Conservation (phyloP, 257 asterid species). For the Gentiana dahurica region DNA sequence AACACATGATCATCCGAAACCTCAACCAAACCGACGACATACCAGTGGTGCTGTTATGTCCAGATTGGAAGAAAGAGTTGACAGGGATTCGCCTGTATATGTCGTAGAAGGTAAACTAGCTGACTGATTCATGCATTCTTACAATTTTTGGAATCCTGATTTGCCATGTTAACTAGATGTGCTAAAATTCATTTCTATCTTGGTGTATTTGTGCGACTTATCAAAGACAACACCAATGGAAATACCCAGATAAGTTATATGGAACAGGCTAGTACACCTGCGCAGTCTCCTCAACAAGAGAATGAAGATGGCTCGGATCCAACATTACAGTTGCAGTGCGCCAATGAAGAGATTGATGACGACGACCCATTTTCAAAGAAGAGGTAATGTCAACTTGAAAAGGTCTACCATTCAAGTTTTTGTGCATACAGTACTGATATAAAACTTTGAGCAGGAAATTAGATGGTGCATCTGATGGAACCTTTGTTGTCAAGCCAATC, state of each 20-base stretch:
- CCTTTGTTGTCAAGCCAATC: slow-evolving; percentile 70
- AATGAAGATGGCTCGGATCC: slow-evolving; percentile 51
- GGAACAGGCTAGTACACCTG: slow-evolving; percentile 54
- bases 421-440: slow-evolving; percentile 6
- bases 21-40: slow-evolving; percentile 70
- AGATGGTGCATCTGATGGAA: slow-evolving; percentile 57
- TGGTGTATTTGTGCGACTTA: slow-evolving; percentile 23
- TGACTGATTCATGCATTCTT: background rate
- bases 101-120: slow-evolving; percentile 55
- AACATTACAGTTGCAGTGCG: slow-evolving; percentile 39
- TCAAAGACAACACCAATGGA: slow-evolving; percentile 33
- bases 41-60: slow-evolving; percentile 59
- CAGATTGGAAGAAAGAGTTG: slow-evolving; percentile 57
- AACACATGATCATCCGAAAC: slow-evolving; percentile 90
- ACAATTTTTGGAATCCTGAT: background rate
- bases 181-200: background rate
- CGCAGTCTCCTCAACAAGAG: slow-evolving; percentile 49
- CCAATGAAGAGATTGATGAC: slow-evolving; percentile 53
- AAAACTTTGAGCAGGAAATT: slow-evolving; percentile 43
- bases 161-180: background rate
- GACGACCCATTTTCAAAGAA: slow-evolving; percentile 62
- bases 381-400: slow-evolving; percentile 33
- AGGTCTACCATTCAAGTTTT: slow-evolving; percentile 1
- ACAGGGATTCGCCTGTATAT: slow-evolving; percentile 31
- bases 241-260: slow-evolving; percentile 9